phyloP scores from a whole-genome alignment of 345 rosid species.

The Dimocarpus longan region DNA sequence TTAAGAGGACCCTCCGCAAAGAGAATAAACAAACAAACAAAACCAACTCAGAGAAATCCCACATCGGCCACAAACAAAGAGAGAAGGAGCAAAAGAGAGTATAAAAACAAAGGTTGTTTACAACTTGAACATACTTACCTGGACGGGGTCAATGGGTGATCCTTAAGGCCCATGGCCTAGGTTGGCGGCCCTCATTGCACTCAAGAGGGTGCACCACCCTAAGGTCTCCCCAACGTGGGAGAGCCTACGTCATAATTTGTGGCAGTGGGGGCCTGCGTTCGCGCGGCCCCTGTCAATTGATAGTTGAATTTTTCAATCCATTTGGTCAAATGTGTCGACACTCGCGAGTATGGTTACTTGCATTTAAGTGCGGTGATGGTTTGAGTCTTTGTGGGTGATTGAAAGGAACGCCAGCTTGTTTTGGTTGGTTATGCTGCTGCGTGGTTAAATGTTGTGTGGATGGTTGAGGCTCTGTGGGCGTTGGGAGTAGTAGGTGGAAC shows the following conservation, averaged over 20 bases:
- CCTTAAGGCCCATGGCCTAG: not conserved
- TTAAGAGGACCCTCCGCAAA: too few relatives aligned
- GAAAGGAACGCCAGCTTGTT: too few relatives aligned
- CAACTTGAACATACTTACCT: not conserved
- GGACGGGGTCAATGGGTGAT: constrained; percentile 18
- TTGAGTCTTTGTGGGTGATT: too few relatives aligned
- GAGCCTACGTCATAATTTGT: constrained; percentile 44
- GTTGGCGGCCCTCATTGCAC: constrained; percentile 10
- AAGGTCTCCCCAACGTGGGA: constrained; percentile 21
- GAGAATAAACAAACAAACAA: too few relatives aligned
- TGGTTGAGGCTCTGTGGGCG: too few relatives aligned
- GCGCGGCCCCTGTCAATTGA: constrained; percentile 15
- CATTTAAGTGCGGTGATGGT: too few relatives aligned
- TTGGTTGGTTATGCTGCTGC: too few relatives aligned
- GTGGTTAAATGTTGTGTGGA: too few relatives aligned
- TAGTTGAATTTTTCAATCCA: too few relatives aligned
- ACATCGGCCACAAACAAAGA: not conserved
- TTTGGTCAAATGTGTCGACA: too few relatives aligned
- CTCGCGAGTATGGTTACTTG: too few relatives aligned
- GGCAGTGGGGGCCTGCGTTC: constrained; percentile 30
- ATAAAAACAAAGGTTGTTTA: not conserved
- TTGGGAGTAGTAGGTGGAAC: too few relatives aligned
- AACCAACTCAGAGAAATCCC: not conserved
- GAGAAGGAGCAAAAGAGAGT: not conserved
- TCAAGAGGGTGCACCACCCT: not conserved